Percentiles rank a stretch among this genome's conserved stretches.
Conservation (phyloP, 1,139 yeast genomes). For the Pichiaceae sp. region DNA sequence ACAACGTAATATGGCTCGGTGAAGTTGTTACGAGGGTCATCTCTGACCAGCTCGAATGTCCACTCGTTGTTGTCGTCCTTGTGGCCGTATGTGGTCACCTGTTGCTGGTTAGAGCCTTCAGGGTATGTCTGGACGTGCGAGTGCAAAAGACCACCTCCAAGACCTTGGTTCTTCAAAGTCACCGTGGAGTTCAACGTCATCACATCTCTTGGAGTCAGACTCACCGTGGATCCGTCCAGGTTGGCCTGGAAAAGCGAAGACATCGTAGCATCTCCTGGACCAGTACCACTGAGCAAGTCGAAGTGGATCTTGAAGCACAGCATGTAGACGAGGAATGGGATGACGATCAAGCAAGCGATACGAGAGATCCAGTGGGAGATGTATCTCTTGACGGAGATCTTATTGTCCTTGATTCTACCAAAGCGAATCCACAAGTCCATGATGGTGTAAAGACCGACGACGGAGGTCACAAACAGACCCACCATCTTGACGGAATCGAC, state of each 20-base stretch:
- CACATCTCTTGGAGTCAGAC: slow-evolving; percentile 83
- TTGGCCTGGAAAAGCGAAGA: slow-evolving; percentile 95
- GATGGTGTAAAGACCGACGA: slow-evolving; percentile 70
- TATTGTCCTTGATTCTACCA: slow-evolving; percentile 36
- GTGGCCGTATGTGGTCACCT: slow-evolving; percentile 89
- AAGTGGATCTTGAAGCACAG: slow-evolving; percentile 67
- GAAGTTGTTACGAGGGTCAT: slow-evolving; percentile 45
- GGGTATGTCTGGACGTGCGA: slow-evolving; percentile 93
- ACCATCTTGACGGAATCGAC: slow-evolving; percentile 84
- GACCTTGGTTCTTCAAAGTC: slow-evolving; percentile 84
- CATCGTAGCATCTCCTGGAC: slow-evolving; percentile 97
- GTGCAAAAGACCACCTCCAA: slow-evolving; percentile 87
- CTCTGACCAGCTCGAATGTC: slow-evolving; percentile 72
- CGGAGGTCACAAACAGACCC: slow-evolving; percentile 65
- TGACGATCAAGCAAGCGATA: slow-evolving; percentile 46
- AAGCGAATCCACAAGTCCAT: slow-evolving; percentile 66
- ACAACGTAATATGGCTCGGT: slow-evolving; percentile 47
- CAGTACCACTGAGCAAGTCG: slow-evolving; percentile 61
- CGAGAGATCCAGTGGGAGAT: slow-evolving; percentile 60
- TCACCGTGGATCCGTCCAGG: slow-evolving; percentile 69
- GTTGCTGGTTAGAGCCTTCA: slow-evolving; percentile 94
- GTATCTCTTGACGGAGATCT: slow-evolving; percentile 42
- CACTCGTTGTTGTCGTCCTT: slow-evolving; percentile 90
- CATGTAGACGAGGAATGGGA: slow-evolving; percentile 57
- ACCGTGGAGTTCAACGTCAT: slow-evolving; percentile 69